These are phyloP conservation scores for Schoenoplectus tabernaemontani DNA, from an alignment of 202 grass and related monocot species.

Conservation along the genomic window DNA sequence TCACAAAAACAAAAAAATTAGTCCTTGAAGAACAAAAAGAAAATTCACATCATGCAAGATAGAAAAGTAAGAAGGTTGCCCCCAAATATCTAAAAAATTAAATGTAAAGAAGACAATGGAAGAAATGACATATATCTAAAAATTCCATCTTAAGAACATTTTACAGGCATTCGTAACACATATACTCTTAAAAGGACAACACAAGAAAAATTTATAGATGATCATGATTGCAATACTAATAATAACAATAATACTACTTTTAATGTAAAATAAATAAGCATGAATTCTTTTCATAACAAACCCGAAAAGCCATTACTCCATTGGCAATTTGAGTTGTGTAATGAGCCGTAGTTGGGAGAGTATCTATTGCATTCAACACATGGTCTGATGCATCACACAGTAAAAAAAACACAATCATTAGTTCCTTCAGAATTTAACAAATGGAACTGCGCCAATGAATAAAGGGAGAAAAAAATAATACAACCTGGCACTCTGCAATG, in stretches of 20 bases:
- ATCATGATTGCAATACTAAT: not conserved
- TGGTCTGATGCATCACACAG: conserved; percentile 39
- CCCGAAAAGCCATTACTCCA: conserved; percentile 96
- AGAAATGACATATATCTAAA: no score
- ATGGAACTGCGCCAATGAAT: not conserved
- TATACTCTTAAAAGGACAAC: not conserved
- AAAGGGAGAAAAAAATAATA: conserved; percentile 15
- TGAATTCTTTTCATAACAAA: conserved; percentile 4
- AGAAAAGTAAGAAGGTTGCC: no score
- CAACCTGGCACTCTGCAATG: conserved; percentile 82
- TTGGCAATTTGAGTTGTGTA: conserved; percentile 92
- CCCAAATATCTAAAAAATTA: no score
- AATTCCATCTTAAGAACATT: not conserved
- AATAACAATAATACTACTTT: not conserved
- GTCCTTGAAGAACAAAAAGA: no score
- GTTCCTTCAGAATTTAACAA: not conserved
- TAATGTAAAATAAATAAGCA: not conserved
- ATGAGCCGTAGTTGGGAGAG: conserved; percentile 76
- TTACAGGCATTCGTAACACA: not conserved
- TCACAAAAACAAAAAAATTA: no score
- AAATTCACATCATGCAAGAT: no score
- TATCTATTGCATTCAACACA: conserved; percentile 82
- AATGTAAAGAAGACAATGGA: no score
- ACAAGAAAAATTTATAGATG: not conserved
- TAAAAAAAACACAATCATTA: not conserved